Base-by-base conservation (phyloP, 176 grass and related monocot genomes). In the Cenchrus purpureus region DNA sequence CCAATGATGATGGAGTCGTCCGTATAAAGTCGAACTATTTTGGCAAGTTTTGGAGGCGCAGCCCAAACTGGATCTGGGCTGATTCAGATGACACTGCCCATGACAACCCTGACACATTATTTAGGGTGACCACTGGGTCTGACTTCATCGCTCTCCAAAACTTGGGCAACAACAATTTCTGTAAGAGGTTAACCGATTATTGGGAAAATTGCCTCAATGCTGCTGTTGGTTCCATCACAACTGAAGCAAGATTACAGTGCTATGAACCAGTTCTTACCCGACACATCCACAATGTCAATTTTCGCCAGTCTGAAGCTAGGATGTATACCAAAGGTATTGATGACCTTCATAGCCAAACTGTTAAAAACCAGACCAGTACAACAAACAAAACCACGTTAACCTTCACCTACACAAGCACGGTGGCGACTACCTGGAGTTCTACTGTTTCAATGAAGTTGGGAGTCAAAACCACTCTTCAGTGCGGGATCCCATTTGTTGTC, bases 81-180 rank as follows among this genome's bases (percentile, higher is more conserved):
- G 48, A 53, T 19, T 52, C 45, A 0, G 3, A 12, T 17, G 78
- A 53, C 29, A 40, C 1, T 0, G 8, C 16, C 16, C 0, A 6
- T 3, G 3, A 1, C 15, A 16, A 75, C 14, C 25, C 3, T 19
- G 50, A 56, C 51, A 75, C 72, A 5, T 4, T 74, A 4, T 75
- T 75, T 6, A 37, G 1, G 51, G 73, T 58, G 53, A 42, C 2
- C 16, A 58, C 12, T 6, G 12, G 14, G 52, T 2, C 12, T 12
- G 53, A 48, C 56, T 65, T n/a, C 44, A 7, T 83, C 11, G 58
- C 46, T 15, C 81, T 83, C 6, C 81, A n/a, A 43, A 83, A 52
- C 70, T 4, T 53, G 44, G 70, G 81, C 70, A 83, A 75, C 82
- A 43, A 62, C 16, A 37, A 37, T 12, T 74, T 64, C 11, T 74